Percentiles rank a stretch among this genome's conserved stretches.
These are phyloP conservation scores for Kodamaea jinghongensis DNA, from an alignment of 805 yeast species.

Conservation along the genomic window DNA sequence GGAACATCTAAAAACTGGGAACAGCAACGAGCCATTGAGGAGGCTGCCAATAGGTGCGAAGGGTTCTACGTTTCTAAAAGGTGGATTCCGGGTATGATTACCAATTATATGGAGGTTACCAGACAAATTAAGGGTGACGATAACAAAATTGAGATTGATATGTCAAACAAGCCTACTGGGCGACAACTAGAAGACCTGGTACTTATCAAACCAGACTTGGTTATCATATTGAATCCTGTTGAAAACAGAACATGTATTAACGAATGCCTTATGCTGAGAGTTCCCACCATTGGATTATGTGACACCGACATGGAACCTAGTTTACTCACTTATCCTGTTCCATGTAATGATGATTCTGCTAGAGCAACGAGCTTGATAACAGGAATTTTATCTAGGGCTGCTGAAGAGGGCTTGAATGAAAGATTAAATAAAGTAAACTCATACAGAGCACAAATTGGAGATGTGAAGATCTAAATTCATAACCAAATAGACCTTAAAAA, in stretches of 20 bases:
- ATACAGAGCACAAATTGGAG: slow-evolving; percentile 6
- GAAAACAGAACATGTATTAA: slow-evolving; percentile 77
- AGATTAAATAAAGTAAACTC: slow-evolving; percentile 39
- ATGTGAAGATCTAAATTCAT: background rate
- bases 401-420: slow-evolving; percentile 66
- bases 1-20: slow-evolving; percentile 73
- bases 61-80: slow-evolving; percentile 81
- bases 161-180: slow-evolving; percentile 64
- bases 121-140: slow-evolving; percentile 43
- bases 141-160: slow-evolving; percentile 58
- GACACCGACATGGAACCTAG: slow-evolving; percentile 94
- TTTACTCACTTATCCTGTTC: slow-evolving; percentile 88
- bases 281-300: slow-evolving; percentile 91
- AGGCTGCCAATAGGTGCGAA: slow-evolving; percentile 71
- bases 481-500: slow-evolving; percentile 1
- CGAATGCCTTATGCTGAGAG: slow-evolving; percentile 77
- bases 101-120: slow-evolving; percentile 74
- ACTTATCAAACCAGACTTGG: slow-evolving; percentile 82
- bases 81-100: slow-evolving; percentile 95
- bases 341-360: slow-evolving; percentile 90
- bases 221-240: slow-evolving; percentile 81
- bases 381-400: slow-evolving; percentile 85
- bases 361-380: slow-evolving; percentile 76
- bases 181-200: slow-evolving; percentile 51
- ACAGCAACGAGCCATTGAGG: slow-evolving; percentile 68